These are phyloP conservation scores for Wallacemonas sp. DNA, from an alignment of 208 protist genomes.

Conservation along the genomic window DNA sequence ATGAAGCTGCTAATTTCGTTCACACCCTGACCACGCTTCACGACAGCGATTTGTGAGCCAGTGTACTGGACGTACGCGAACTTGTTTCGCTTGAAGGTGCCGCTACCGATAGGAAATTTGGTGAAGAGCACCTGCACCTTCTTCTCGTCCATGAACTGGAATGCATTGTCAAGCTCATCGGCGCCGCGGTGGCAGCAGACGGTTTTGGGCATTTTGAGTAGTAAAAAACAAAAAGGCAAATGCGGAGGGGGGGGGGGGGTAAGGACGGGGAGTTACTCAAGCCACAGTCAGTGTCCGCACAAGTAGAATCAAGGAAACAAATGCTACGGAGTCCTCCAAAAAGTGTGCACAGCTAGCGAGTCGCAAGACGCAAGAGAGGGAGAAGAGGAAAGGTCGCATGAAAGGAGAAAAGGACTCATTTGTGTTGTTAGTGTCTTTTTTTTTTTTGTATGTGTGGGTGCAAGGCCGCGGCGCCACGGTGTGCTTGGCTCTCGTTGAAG, in stretches of 20 bases:
- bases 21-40: constrained; percentile 78
- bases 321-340: too few species aligned
- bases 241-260: neutral
- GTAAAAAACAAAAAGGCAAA: constrained; percentile 10
- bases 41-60: constrained; percentile 64
- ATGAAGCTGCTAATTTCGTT: constrained; percentile 66
- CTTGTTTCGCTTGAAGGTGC: constrained; percentile 90
- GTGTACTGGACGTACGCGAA: constrained; percentile 82
- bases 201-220: constrained; percentile 42
- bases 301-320: too few species aligned
- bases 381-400: too few species aligned
- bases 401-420: too few species aligned
- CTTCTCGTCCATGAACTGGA: constrained; percentile 64
- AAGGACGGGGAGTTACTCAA: too few species aligned
- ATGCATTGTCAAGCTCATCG: constrained; percentile 69
- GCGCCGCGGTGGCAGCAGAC: constrained; percentile 55
- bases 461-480: too few species aligned
- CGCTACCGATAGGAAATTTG: constrained; percentile 78
- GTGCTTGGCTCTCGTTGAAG: too few species aligned
- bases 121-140: constrained; percentile 81
- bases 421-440: too few species aligned
- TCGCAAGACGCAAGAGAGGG: too few species aligned
- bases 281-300: too few species aligned
- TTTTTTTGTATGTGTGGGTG: too few species aligned
- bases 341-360: too few species aligned